Evolutionary conservation across 805 yeast species (phyloP).

Genomic region (Candida parachauliodes): DNA sequence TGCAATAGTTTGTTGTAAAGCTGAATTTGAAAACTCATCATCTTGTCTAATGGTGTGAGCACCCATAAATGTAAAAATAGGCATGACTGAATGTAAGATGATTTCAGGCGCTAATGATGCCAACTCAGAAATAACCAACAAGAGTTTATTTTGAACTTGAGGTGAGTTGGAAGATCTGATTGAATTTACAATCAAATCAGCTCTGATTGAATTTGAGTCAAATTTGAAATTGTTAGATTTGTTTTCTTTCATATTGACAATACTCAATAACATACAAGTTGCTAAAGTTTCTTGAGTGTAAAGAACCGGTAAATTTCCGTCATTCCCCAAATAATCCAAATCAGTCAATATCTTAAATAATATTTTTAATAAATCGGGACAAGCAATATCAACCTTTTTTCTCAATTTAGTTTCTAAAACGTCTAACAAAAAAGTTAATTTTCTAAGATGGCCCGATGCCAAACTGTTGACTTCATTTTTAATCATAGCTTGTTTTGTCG

Average conservation of each 20-base stretch:
- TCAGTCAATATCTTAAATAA: slow-evolving; percentile 66
- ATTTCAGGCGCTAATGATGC: slow-evolving; percentile 89
- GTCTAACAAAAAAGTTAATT: slow-evolving; percentile 76
- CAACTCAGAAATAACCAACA: slow-evolving; percentile 80
- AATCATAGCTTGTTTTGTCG: slow-evolving; percentile 71
- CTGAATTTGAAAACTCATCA: slow-evolving; percentile 90
- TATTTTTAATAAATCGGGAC: slow-evolving; percentile 46
- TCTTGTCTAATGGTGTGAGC: slow-evolving; percentile 96
- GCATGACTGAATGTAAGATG: slow-evolving; percentile 95
- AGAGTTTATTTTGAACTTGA: slow-evolving; percentile 86
- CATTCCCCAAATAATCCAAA: slow-evolving; percentile 80
- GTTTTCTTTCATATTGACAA: slow-evolving; percentile 48
- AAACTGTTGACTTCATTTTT: slow-evolving; percentile 65
- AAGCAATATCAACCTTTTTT: slow-evolving; percentile 24
- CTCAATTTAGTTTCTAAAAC: slow-evolving; percentile 57
- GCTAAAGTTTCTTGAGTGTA: slow-evolving; percentile 91
- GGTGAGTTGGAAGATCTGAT: slow-evolving; percentile 88
- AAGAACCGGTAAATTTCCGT: slow-evolving; percentile 85
- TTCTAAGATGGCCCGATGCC: slow-evolving; percentile 76
- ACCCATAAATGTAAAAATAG: slow-evolving; percentile 99
- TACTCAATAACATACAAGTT: slow-evolving; percentile 72
- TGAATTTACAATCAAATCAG: slow-evolving; percentile 87
- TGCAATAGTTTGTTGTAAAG: slow-evolving; percentile 85
- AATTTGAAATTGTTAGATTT: slow-evolving; percentile 25
- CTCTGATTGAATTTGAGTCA: slow-evolving; percentile 69